Conservation (phyloP, 2,329 filamentous ascomycete genomes). For the Magnaporthales sp. region DNA sequence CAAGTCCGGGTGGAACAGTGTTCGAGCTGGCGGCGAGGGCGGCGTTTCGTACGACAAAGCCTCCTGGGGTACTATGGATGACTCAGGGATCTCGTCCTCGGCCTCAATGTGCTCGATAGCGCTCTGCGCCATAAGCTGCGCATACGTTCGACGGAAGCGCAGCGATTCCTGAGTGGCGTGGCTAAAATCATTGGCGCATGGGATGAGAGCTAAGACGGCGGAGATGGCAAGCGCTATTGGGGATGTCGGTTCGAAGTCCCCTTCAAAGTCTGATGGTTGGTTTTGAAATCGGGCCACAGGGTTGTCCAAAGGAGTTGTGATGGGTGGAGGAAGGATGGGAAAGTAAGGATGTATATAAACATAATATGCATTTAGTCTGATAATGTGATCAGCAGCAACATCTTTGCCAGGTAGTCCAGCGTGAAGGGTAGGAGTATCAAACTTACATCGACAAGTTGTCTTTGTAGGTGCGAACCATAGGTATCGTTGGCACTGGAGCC, state of each 20-base stretch:
- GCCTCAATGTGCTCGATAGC: conserved; percentile 39
- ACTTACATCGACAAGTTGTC: conserved; percentile 31
- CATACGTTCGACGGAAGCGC: conserved; percentile 34
- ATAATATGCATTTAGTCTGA: conserved; percentile 38
- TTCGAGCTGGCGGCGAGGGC: conserved; percentile 18
- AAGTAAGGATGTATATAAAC: conserved; percentile 42
- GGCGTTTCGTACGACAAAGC: conserved; percentile 23
- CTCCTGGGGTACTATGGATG: conserved; percentile 31
- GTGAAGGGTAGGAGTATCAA: background rate
- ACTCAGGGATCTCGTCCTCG: conserved; percentile 37
- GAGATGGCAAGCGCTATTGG: conserved; percentile 37
- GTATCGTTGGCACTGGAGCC: conserved; percentile 12
- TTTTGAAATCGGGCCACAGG: conserved; percentile 24
- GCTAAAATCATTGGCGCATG: conserved; percentile 29
- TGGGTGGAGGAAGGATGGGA: conserved; percentile 37
- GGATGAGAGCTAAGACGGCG: conserved; percentile 38
- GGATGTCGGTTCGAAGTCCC: conserved; percentile 28
- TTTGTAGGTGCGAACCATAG: conserved; percentile 32
- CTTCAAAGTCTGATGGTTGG: conserved; percentile 23
- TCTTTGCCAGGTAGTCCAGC: background rate
- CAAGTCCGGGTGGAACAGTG: conserved; percentile 30
- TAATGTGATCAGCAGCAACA: background rate
- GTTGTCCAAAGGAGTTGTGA: conserved; percentile 21
- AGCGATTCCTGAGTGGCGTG: conserved; percentile 28
- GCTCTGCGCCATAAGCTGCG: conserved; percentile 37